Evolutionary conservation across 495 filamentous ascomycete species (phyloP).

Genomic region (Astrothelium subdiscretum): DNA sequence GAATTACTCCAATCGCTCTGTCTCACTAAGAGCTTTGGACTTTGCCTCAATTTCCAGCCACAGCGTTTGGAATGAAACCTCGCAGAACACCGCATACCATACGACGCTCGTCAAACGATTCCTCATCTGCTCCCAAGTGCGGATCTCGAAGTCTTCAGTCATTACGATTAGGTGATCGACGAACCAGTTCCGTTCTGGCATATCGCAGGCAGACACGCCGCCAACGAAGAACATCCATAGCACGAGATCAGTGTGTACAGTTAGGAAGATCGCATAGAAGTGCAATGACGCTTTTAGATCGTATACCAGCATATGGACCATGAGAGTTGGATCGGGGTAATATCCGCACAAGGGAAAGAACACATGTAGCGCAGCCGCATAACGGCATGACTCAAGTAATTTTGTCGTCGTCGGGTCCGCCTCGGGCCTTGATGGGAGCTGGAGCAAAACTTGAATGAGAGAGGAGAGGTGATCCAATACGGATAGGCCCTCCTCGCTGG

Average conservation of each 20-base stretch:
- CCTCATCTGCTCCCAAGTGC: constrained; percentile 3
- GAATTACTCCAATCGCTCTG: background rate
- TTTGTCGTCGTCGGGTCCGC: background rate
- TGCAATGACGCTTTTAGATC: constrained; percentile 11
- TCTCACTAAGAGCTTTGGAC: background rate
- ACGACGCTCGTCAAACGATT: background rate
- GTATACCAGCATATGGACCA: constrained; percentile 11
- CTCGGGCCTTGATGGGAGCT: background rate
- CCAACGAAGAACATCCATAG: constrained; percentile 14
- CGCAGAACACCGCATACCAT: background rate
- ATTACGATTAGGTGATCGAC: constrained; percentile 12
- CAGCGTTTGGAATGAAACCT: background rate
- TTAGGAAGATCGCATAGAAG: constrained; percentile 1
- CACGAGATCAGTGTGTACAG: constrained; percentile 5
- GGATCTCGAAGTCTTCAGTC: constrained; percentile 8
- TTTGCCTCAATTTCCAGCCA: background rate
- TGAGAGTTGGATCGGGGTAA: constrained; percentile 13
- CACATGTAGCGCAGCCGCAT: constrained; percentile 1
- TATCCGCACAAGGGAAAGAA: constrained; percentile 3
- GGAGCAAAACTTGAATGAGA: background rate
- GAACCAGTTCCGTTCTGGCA: constrained; percentile 15
- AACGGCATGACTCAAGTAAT: constrained; percentile 6
- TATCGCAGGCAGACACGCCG: constrained; percentile 9
- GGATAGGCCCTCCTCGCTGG: constrained; percentile 5
- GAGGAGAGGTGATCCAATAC: constrained; percentile 4